A percentile compares a stretch with the other conserved stretches of the same genome.
These are phyloP conservation scores for Flagelloscypha sp. DNA, from an alignment of 768 basidiomycete genomes.

Conservation along the genomic window DNA sequence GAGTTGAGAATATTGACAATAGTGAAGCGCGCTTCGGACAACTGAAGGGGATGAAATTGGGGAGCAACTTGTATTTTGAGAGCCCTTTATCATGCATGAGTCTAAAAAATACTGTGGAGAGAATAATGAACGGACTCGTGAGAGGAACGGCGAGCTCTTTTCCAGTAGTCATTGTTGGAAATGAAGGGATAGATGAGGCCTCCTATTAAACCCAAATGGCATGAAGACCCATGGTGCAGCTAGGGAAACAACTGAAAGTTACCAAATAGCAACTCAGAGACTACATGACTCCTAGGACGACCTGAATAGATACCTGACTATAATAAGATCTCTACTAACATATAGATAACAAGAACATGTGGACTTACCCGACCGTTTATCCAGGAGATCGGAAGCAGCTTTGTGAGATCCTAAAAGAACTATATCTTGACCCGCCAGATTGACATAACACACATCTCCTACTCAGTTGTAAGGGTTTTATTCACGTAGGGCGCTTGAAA, in stretches of 20 bases:
- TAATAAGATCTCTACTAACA: too few relatives aligned
- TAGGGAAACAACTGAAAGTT: too few relatives aligned
- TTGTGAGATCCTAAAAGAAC: slow-evolving; percentile 20
- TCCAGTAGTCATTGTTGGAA: slow-evolving; percentile 12
- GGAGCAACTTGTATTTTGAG: slow-evolving; percentile 7
- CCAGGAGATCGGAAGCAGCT: slow-evolving; percentile 23
- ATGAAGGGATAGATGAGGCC: slow-evolving; percentile 11
- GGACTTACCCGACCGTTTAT: slow-evolving; percentile 16
- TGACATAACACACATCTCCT: slow-evolving; percentile 14
- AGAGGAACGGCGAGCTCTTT: slow-evolving; percentile 7
- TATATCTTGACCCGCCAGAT: slow-evolving; percentile 11
- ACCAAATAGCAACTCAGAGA: too few relatives aligned
- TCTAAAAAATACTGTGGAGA: too few relatives aligned
- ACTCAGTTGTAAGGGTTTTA: background rate
- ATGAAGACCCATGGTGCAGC: too few relatives aligned
- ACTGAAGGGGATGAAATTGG: slow-evolving; percentile 8
- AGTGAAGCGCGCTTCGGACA: slow-evolving; percentile 9
- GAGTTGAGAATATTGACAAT: slow-evolving; percentile 4
- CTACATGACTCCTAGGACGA: too few relatives aligned
- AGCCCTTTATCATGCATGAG: slow-evolving; percentile 7
- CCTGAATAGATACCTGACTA: too few relatives aligned
- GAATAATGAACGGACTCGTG: slow-evolving; percentile 15
- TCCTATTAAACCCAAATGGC: too few relatives aligned
- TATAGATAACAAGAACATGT: too few relatives aligned
- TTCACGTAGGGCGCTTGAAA: slow-evolving; percentile 1